These are phyloP conservation scores for Gracilaria vermiculophylla DNA, from an alignment of 23 red algal species.

Conservation along the genomic window DNA sequence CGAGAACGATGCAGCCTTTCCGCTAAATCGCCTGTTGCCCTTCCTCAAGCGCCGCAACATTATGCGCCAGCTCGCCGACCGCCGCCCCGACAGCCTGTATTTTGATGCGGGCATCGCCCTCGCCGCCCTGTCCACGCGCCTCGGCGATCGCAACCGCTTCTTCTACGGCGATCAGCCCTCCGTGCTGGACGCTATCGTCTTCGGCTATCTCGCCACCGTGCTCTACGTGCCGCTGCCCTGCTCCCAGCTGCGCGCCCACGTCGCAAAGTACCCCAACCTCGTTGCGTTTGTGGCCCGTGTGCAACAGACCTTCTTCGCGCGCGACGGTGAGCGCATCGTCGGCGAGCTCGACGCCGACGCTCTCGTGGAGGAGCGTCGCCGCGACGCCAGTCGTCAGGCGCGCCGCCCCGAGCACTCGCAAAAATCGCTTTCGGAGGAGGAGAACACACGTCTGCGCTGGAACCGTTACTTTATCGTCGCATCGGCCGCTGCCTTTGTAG, in stretches of 20 bases:
- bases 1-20: slow-evolving; percentile 25
- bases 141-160: slow-evolving; percentile 40
- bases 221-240: slow-evolving; percentile 65
- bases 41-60: slow-evolving; percentile 25
- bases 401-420: not conserved
- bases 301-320: slow-evolving; percentile 29
- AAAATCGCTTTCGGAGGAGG: not conserved
- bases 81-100: slow-evolving; percentile 7
- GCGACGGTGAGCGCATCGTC: slow-evolving; percentile 35
- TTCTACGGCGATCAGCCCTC: slow-evolving; percentile 42
- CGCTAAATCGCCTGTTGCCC: slow-evolving; percentile 35
- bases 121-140: slow-evolving; percentile 53
- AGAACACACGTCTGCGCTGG: slow-evolving; percentile 17
- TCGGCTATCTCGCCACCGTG: slow-evolving; percentile 61
- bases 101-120: slow-evolving; percentile 56
- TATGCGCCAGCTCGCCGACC: not conserved
- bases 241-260: slow-evolving; percentile 29
- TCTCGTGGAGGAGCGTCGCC: slow-evolving; percentile 13
- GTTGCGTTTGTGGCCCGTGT: slow-evolving; percentile 54
- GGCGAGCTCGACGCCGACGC: slow-evolving; percentile 34
- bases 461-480: slow-evolving; percentile 57
- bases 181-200: slow-evolving; percentile 68
- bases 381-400: not conserved
- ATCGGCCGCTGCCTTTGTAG: slow-evolving; percentile 45
- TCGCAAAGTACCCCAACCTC: slow-evolving; percentile 40